These are phyloP conservation scores for Halophytophthora polymorphica DNA, from an alignment of 352 stramenopile species.

Conservation along the genomic window DNA sequence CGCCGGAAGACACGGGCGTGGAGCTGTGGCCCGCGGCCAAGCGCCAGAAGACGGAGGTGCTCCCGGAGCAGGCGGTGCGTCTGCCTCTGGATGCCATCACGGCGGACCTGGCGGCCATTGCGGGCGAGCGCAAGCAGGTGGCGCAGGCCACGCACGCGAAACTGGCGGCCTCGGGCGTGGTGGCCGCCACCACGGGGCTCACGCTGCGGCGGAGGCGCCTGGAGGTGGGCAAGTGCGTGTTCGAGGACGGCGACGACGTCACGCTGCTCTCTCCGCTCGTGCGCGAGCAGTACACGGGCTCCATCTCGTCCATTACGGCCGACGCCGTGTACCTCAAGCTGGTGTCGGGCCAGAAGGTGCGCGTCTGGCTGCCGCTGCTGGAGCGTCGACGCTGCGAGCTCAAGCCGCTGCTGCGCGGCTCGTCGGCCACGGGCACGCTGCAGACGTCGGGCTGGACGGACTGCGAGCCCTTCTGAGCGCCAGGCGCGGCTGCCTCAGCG, in stretches of 20 bases:
- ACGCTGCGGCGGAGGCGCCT: conserved; percentile 53
- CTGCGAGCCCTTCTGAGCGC: conserved; percentile 54
- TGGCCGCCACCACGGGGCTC: conserved; percentile 6
- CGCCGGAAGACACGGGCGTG: conserved; percentile 25
- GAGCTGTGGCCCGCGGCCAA: conserved; percentile 28
- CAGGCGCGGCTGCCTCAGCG: neutral
- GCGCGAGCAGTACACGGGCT: conserved; percentile 73
- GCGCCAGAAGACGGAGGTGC: conserved; percentile 43
- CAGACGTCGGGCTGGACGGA: conserved; percentile 59
- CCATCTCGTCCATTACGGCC: conserved; percentile 68
- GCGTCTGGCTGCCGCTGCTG: conserved; percentile 57
- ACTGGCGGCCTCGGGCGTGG: too few relatives aligned
- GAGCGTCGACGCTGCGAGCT: conserved; percentile 57
- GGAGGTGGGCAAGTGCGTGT: conserved; percentile 66
- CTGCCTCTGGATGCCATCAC: conserved; percentile 57
- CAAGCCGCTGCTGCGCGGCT: conserved; percentile 57
- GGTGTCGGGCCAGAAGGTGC: conserved; percentile 56
- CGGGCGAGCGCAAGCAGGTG: conserved; percentile 30
- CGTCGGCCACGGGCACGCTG: conserved; percentile 37
- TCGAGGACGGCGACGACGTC: conserved; percentile 81
- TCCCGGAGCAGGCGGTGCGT: conserved; percentile 41
- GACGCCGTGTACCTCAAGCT: conserved; percentile 75
- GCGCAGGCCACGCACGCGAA: conserved; percentile 19
- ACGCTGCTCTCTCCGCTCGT: conserved; percentile 59
- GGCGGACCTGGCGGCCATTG: conserved; percentile 55